Evolutionary conservation across 2,329 filamentous ascomycete genomes (phyloP), one percentile per base, ranked within the genome.

Genomic region (Paramyrothecium sp.): DNA sequence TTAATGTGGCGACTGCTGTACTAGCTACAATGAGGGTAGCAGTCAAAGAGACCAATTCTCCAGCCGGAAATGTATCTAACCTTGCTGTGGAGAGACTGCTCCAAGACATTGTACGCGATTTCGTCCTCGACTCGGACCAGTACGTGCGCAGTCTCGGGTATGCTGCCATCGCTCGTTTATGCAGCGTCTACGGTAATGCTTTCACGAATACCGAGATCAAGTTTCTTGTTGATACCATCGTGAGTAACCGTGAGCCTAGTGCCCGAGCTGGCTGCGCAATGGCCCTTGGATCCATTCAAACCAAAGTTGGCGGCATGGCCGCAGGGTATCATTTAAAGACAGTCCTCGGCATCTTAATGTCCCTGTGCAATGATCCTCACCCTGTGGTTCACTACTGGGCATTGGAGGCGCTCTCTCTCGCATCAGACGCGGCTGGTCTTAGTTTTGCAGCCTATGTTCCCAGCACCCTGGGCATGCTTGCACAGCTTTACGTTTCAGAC

Each of bases 321-420:
- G 95, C 95, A 55, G 92, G 93, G 3, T 92, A 95, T 66, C 95
- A 99, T 71, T 81, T 99, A 53, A 98, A 98, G 77, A 97, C 92
- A 2, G 97, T 99, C 53, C 84, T 97, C n/a, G 90, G 94, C 19
- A 96, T 99, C 44, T 78, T 99, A n/a, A 96, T 98, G 90, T 98
- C 95, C 8, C 82, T 99, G 11, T 94, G 92, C 71, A 97, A 93
- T 65, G 95, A 99, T 68, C 91, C 94, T 20, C 95, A 99, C 70
- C 93, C 95, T 0, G 88, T 91, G 1, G 95, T 99, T 10, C 95
- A 99, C 73, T 97, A 94, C 70, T 98, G 93, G 92, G 94, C 96
- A 3, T 79, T 99, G 49, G 92, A 97, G 70, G 94, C 92, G 11
- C 75, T 99, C 30, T 89, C 91, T 2, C 82, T 90, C 54, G 92